Conservation (phyloP, 2,329 filamentous ascomycete species). For the Hymenoscyphus fructigenus region DNA sequence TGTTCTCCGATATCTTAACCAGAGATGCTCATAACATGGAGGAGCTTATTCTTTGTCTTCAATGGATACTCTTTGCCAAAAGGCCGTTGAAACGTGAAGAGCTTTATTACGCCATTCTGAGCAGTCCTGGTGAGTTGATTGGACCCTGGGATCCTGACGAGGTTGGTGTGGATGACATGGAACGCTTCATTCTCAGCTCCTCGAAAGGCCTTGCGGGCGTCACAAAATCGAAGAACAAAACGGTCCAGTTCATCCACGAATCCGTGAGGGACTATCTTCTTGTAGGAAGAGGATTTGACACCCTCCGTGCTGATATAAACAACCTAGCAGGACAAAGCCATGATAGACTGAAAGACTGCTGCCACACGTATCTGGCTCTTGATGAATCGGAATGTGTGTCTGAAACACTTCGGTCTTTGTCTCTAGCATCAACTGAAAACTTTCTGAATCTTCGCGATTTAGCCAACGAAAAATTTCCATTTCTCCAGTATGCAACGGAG, state of each 20-base stretch:
- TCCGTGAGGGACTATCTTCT: constrained; percentile 43
- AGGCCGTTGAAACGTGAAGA: constrained; percentile 27
- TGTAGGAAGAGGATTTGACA: neutral
- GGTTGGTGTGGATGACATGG: constrained; percentile 34
- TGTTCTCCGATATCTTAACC: constrained; percentile 27
- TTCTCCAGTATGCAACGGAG: constrained; percentile 46
- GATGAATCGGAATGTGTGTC: constrained; percentile 1
- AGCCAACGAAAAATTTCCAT: constrained; percentile 39
- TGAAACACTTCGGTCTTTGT: neutral
- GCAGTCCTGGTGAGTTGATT: constrained; percentile 19
- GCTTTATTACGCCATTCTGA: constrained; percentile 27
- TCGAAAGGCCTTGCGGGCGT: constrained; percentile 46
- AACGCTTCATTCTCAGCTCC: constrained; percentile 39
- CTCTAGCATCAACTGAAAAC: constrained; percentile 12
- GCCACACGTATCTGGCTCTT: constrained; percentile 25
- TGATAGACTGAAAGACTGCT: constrained; percentile 28
- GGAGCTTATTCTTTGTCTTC: constrained; percentile 46
- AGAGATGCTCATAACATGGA: constrained; percentile 45
- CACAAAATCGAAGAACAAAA: constrained; percentile 31
- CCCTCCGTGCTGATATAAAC: constrained; percentile 32
- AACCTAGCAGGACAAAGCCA: constrained; percentile 28
- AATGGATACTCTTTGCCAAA: constrained; percentile 53
- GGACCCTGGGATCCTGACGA: constrained; percentile 29
- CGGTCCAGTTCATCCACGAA: constrained; percentile 44
- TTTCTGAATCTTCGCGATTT: constrained; percentile 26